These are phyloP conservation scores for Davidsoniella virescens DNA, from an alignment of 2,329 filamentous ascomycete species.

Conservation along the genomic window DNA sequence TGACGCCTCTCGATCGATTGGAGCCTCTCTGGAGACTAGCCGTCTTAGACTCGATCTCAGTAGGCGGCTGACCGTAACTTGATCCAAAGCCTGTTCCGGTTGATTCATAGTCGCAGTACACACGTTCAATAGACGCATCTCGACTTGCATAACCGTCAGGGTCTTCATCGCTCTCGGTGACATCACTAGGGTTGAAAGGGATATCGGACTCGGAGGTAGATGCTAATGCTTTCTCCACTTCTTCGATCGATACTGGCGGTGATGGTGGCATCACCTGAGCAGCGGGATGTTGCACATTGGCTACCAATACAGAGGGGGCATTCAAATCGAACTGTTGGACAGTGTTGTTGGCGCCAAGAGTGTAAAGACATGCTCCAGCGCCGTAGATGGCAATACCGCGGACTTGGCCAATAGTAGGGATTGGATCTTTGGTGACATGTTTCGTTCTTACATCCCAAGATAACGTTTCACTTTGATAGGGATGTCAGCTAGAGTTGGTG, in stretches of 20 bases:
- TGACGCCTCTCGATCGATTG: slow-evolving; percentile 20
- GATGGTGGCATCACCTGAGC: slow-evolving; percentile 65
- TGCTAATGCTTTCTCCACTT: slow-evolving; percentile 36
- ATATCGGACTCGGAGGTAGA: slow-evolving; percentile 37
- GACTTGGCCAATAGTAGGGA: slow-evolving; percentile 71
- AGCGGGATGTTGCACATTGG: slow-evolving; percentile 64
- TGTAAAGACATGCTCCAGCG: slow-evolving; percentile 81
- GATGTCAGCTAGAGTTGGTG: neutral
- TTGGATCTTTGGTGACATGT: slow-evolving; percentile 75
- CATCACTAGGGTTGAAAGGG: slow-evolving; percentile 38
- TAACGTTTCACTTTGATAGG: slow-evolving; percentile 46
- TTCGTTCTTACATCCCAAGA: slow-evolving; percentile 99
- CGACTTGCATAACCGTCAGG: slow-evolving; percentile 21
- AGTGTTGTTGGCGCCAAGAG: slow-evolving; percentile 70
- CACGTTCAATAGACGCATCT: neutral
- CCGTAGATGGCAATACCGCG: slow-evolving; percentile 77
- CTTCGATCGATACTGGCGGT: slow-evolving; percentile 65
- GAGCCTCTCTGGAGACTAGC: neutral
- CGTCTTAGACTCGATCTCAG: neutral
- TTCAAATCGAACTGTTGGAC: slow-evolving; percentile 94
- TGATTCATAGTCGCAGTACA: slow-evolving; percentile 3
- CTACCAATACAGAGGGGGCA: slow-evolving; percentile 61
- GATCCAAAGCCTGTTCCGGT: slow-evolving; percentile 43
- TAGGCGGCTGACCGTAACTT: slow-evolving; percentile 27
- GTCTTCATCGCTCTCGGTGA: slow-evolving; percentile 59